Evolutionary conservation across 163 green algal species (phyloP).

Genomic region (Scenedesmus sp.): DNA sequence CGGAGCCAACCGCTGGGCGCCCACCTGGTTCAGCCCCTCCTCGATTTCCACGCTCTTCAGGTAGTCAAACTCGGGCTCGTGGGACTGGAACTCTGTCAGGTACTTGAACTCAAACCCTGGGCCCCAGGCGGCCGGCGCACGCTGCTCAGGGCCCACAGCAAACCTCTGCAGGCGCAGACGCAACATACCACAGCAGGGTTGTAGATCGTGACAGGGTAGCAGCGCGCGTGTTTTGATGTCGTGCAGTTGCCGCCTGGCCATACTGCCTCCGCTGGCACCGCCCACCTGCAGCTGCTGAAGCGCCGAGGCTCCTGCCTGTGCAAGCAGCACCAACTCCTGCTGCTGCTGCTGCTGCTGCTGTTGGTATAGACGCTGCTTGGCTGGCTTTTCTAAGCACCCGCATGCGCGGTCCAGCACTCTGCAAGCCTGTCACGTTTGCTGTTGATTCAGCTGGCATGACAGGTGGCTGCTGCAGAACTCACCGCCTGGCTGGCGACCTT

Average conservation of each 20-base stretch:
- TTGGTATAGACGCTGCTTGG: background rate
- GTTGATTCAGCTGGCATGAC: background rate
- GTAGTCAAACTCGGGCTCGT: constrained; percentile 99
- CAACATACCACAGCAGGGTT: background rate
- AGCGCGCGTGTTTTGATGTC: background rate
- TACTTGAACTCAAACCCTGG: constrained; percentile 95
- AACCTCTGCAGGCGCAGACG: constrained; percentile 33
- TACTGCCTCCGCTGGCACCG: too few relatives aligned
- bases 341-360: background rate
- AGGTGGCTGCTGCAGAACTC: background rate
- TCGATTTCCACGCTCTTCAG: constrained; percentile 99
- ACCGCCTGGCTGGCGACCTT: constrained; percentile 66
- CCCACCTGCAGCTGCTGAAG: too few relatives aligned
- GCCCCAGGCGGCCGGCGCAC: constrained; percentile 40
- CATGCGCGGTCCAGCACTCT: too few relatives aligned
- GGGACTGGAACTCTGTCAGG: constrained; percentile 98
- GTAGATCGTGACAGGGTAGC: too few relatives aligned
- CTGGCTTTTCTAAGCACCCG: background rate
- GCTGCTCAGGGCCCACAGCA: constrained; percentile 58
- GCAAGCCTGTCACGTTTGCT: background rate
- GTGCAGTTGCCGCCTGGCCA: too few relatives aligned
- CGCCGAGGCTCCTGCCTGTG: too few relatives aligned
- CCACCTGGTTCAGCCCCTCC: constrained; percentile 99
- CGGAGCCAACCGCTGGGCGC: too few relatives aligned
- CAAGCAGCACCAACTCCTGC: background rate